These are phyloP conservation scores for Quercus phellos DNA, from an alignment of 331 rosid species.

Conservation along the genomic window DNA sequence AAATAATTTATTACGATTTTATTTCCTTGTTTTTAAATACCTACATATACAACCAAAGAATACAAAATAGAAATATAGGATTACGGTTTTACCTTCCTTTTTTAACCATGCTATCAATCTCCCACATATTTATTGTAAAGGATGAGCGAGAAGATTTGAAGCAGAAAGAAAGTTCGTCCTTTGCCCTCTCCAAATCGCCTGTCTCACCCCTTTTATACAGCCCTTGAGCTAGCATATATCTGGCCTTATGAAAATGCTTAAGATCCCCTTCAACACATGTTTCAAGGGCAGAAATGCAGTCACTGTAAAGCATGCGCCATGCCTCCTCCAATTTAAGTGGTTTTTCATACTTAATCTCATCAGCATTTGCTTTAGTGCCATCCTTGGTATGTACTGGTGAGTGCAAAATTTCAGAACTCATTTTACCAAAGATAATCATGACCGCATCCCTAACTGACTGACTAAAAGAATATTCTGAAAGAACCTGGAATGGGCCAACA, in stretches of 20 bases:
- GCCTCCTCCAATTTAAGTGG: conserved; percentile 51
- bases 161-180: conserved; percentile 95
- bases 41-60: neutral
- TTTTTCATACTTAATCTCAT: conserved; percentile 51
- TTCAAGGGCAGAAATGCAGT: conserved; percentile 88
- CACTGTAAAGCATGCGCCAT: conserved; percentile 76
- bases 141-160: conserved; percentile 96
- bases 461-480: conserved; percentile 66
- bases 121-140: conserved; percentile 99
- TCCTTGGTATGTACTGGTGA: conserved; percentile 35
- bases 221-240: conserved; percentile 94
- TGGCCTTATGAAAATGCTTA: conserved; percentile 96
- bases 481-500: conserved; percentile 50
- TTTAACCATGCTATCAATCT: conserved; percentile 92
- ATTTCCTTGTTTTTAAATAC: neutral
- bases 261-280: conserved; percentile 97
- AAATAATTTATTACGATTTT: neutral
- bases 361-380: conserved; percentile 28
- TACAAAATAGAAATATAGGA: neutral
- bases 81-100: conserved; percentile 71
- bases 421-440: conserved; percentile 38
- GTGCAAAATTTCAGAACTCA: conserved; percentile 30
- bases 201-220: conserved; percentile 67
- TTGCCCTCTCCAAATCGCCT: conserved; percentile 78
- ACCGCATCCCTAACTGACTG: conserved; percentile 56